Base-by-base conservation (phyloP, 1,139 yeast genomes). In the Pichia sp. region DNA sequence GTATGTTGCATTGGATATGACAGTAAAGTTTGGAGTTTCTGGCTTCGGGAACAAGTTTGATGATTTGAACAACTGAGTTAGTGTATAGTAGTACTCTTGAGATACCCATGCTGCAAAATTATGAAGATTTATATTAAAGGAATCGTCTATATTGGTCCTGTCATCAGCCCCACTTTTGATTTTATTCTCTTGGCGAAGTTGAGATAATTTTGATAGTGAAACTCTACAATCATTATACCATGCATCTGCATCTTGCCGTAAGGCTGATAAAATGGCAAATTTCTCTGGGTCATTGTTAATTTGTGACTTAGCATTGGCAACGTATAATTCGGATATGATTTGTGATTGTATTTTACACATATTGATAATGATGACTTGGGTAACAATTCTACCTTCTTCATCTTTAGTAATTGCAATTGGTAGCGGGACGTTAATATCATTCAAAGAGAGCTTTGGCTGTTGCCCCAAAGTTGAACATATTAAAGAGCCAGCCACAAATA, bases 401-500 rank as follows among this genome's bases (percentile, higher is more conserved):
- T 73, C 76, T 9, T 69, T 73, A 27, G 66, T 64, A 30, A 74
- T 57, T 3, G 75, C 63, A 31, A 64, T 71, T 1, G 83, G 81
- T 10, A 71, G 58, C 0, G 78, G 78, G 0, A 75, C 72, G 53
- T 74, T 73, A 40, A 79, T 74, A 58, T 78, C 79, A 53, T 74
- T 76, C 53, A 78, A 80, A 42, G 72, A 73, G 17, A 79, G 71
- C 1, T 76, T 73, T 17, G 76, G 71, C 2, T 77, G 75, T 52
- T 80, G 67, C 1, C 80, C 80, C 14, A 77, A 61, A 4, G 79
- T 71, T 1, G 75, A 68, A 1, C 79, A 73, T 17, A 78, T 71
- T 17, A 75, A 63, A 47, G 80, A 63, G 59, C 79, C 84, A 66
- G 75, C 75, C 52, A 74, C 74, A 58, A 75, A 78, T 10, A 77